These are phyloP conservation scores for Populus hybrid DNA, from an alignment of 441 rosid species.

Conservation along the genomic window DNA sequence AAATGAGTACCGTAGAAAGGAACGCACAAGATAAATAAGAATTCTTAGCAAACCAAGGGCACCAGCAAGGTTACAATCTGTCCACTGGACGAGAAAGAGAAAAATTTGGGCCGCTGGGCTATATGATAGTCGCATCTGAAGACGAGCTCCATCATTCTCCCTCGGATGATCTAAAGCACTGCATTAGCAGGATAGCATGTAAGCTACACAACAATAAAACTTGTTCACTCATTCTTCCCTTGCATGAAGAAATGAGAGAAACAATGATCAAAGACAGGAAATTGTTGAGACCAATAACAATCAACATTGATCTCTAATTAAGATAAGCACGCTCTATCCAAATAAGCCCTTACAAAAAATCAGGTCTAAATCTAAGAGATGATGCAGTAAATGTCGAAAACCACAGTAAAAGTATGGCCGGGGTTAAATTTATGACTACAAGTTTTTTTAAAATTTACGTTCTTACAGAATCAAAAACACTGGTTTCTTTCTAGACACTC, in stretches of 20 bases:
- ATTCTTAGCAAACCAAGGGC: slow-evolving; percentile 69
- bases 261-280: neutral
- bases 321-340: neutral
- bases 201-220: neutral
- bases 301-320: neutral
- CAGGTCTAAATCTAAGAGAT: neutral
- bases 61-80: slow-evolving; percentile 76
- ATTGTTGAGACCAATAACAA: neutral
- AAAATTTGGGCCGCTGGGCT: slow-evolving; percentile 65
- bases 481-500: too few relatives aligned
- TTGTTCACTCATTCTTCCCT: neutral
- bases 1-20: slow-evolving; percentile 2
- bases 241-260: neutral
- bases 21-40: slow-evolving; percentile 52
- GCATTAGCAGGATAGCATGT: slow-evolving; percentile 16
- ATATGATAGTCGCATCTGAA: slow-evolving; percentile 68
- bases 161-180: slow-evolving; percentile 68
- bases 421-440: neutral
- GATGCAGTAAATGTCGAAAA: neutral
- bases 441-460: too few relatives aligned
- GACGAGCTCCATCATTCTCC: slow-evolving; percentile 50
- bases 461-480: too few relatives aligned
- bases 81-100: slow-evolving; percentile 68
- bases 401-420: neutral
- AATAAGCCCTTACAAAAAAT: neutral